Conservation (phyloP, 2,329 filamentous ascomycete species). For the Penicillium sp. region DNA sequence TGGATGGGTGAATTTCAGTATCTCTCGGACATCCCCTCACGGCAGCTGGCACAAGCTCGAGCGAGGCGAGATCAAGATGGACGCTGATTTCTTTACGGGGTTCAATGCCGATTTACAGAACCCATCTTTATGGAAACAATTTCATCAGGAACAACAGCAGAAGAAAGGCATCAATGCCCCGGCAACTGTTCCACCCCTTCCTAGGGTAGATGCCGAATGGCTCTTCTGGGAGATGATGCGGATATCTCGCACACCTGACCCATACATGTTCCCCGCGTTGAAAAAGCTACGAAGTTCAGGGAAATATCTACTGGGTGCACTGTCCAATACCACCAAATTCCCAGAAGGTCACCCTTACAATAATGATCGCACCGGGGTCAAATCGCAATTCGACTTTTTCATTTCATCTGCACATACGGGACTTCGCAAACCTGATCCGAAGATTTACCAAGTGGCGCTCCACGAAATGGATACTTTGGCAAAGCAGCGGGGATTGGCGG, state of each 20-base stretch:
- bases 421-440: conserved; percentile 76
- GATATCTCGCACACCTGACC: conserved; percentile 63
- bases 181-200: conserved; percentile 54
- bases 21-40: conserved; percentile 67
- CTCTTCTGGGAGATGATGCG: conserved; percentile 93
- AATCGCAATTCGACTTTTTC: conserved; percentile 74
- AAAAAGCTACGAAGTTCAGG: conserved; percentile 59
- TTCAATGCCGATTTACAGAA: conserved; percentile 71
- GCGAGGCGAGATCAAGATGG: conserved; percentile 70
- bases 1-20: conserved; percentile 88
- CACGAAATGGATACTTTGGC: conserved; percentile 59
- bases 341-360: conserved; percentile 66
- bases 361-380: conserved; percentile 54
- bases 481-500: conserved; percentile 49
- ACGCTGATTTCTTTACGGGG: conserved; percentile 65
- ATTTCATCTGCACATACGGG: conserved; percentile 81
- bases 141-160: conserved; percentile 33
- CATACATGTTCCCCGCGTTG: conserved; percentile 82
- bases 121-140: conserved; percentile 62
- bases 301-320: conserved; percentile 67
- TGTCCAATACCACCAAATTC: conserved; percentile 88
- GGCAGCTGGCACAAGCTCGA: conserved; percentile 89
- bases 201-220: conserved; percentile 66
- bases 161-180: conserved; percentile 20
- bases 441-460: conserved; percentile 72